Conservation (phyloP, 2,329 filamentous ascomycete species). For the Paecilomyces fulvus region DNA sequence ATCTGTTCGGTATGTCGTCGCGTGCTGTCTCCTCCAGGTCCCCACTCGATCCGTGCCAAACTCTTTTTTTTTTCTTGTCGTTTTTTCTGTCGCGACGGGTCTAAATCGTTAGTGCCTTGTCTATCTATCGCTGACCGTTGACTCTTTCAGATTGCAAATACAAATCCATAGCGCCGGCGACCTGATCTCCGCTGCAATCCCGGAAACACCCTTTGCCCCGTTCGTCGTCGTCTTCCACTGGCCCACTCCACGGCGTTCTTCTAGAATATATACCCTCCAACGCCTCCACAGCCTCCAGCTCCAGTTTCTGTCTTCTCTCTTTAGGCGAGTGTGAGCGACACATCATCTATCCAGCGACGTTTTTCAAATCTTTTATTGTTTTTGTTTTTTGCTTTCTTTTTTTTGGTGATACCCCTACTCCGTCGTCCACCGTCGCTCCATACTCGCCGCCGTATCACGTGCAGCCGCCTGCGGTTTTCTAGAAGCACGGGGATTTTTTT, state of each 20-base stretch:
- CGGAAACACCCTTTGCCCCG: background rate
- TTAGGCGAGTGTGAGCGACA: background rate
- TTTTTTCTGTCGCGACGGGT: background rate
- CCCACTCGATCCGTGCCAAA: background rate
- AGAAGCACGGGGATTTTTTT: background rate
- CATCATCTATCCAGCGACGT: background rate
- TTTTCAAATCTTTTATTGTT: background rate
- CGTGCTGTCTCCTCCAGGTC: background rate
- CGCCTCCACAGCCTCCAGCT: background rate
- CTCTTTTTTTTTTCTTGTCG: background rate
- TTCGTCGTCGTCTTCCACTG: background rate
- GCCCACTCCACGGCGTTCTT: background rate
- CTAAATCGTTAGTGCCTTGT: background rate
- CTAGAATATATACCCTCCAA: background rate
- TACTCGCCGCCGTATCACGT: background rate
- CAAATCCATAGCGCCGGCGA: background rate
- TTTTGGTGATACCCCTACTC: background rate
- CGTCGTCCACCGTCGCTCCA: background rate
- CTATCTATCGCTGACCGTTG: conserved; percentile 1
- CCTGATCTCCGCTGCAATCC: background rate
- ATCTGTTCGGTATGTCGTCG: background rate
- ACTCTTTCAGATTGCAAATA: conserved; percentile 1
- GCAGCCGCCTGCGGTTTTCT: background rate
- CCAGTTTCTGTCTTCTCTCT: background rate
- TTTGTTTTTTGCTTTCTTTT: background rate